These are phyloP conservation scores for Orbilia quercus DNA, from an alignment of 2,329 filamentous ascomycete species.

Conservation along the genomic window DNA sequence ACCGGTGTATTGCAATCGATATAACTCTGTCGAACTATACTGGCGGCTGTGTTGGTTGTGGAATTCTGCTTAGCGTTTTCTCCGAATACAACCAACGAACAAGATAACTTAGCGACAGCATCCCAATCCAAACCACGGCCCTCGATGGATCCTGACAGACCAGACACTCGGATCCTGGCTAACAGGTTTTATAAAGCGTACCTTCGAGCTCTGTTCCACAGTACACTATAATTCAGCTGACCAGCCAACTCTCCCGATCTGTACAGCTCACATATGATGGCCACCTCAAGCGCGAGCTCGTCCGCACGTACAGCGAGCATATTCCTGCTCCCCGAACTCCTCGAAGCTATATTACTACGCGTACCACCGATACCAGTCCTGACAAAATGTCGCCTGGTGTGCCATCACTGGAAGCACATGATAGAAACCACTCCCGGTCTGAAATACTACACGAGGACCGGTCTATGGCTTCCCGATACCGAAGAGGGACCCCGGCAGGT, in stretches of 20 bases:
- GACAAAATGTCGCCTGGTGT: conserved; percentile 32
- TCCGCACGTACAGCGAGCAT: background rate
- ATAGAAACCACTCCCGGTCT: conserved; percentile 30
- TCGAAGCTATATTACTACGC: conserved; percentile 29
- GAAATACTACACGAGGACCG: conserved; percentile 26
- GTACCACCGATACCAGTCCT: conserved; percentile 28
- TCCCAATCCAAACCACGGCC: background rate
- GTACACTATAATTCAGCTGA: background rate
- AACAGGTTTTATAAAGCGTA: background rate
- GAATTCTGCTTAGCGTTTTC: too few species aligned
- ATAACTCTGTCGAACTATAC: too few species aligned
- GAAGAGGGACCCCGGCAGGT: conserved; percentile 7
- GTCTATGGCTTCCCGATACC: conserved; percentile 28
- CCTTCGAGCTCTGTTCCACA: background rate
- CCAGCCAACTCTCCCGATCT: background rate
- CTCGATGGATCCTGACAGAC: conserved; percentile 1
- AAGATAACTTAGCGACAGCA: background rate
- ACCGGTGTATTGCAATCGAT: too few species aligned
- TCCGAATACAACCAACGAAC: too few species aligned
- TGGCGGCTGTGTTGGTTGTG: too few species aligned
- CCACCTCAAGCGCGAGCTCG: background rate
- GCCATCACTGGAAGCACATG: conserved; percentile 20
- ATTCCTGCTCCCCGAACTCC: conserved; percentile 26
- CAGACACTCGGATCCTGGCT: background rate
- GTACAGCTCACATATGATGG: background rate